Conservation (phyloP, 73 alveolate genomes). For the Diophrys sp. region DNA sequence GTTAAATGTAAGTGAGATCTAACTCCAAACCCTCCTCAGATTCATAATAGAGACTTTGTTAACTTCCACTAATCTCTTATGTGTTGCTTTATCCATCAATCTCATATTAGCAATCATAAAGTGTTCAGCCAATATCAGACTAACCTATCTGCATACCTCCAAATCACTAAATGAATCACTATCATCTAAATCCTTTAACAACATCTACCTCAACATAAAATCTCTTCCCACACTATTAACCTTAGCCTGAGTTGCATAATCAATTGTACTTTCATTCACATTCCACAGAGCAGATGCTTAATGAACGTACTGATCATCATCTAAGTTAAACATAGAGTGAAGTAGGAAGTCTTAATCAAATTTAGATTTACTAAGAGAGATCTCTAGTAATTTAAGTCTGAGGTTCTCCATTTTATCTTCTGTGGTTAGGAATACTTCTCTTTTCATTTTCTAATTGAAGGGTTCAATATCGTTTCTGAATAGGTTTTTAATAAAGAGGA, state of each 20-base stretch:
- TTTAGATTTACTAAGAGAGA: neutral
- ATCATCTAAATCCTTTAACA: neutral
- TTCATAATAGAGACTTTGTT: neutral
- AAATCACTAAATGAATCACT: neutral
- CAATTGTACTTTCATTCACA: no score
- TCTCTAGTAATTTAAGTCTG: neutral
- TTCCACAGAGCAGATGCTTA: no score
- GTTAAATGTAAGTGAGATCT: neutral
- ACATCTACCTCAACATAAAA: neutral
- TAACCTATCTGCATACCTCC: neutral
- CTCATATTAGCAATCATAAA: no score
- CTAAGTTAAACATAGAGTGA: no score
- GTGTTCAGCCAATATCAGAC: neutral
- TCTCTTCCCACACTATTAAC: neutral
- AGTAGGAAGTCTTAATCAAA: no score
- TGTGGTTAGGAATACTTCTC: neutral
- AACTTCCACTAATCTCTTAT: neutral
- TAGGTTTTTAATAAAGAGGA: neutral
- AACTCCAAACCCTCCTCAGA: neutral
- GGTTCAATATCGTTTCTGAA: neutral
- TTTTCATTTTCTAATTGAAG: neutral
- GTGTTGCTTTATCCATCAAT: neutral
- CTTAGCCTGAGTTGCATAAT: neutral
- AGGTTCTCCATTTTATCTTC: neutral
- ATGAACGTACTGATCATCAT: no score